Base-by-base conservation (phyloP, 2,329 filamentous ascomycete species). In the Trichoderma pleuroti region DNA sequence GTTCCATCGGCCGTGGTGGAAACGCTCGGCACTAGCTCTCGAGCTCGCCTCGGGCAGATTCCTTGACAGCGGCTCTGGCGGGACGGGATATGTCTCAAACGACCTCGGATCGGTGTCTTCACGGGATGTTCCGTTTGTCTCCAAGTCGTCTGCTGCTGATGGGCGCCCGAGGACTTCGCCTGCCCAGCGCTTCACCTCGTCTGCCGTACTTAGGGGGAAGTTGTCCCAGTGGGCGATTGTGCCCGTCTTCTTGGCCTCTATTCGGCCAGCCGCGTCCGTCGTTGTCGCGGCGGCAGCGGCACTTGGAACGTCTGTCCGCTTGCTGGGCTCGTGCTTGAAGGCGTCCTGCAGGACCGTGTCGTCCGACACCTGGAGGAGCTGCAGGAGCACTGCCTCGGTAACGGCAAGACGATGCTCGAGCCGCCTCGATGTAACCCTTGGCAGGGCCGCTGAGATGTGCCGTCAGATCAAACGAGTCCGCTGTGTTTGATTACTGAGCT, bases 151-250 rank as follows among this genome's bases (percentile, higher is more conserved):
- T 34, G 65, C 14, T 42, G 30, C 42, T 1, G 42, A 4, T 42
- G 18, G 14, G n/a, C 28, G 54, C 10, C 65, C 65, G 28, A 68
- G 65, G 39, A 68, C 56, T 36, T 68, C 65, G 39, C 54, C 56
- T 28, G 65, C 65, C 65, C 65, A 68, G 56, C 65, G 65, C 65
- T 68, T 68, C 11, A 68, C 65, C 3, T 68, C 65, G n/a, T 68
- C 65, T 28, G 65, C 65, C 4, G 65, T 68, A 10, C 36, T 60
- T 8, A 68, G 18, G 10, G 65, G 65, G 16, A 68, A 68, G 56
- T 49, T 68, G 39, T 68, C 65, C 65, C 65, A 68, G 21, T 68
- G 65, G 32, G 65, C 56, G n/a, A 68, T 68, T 34, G 65, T 68
- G 56, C 65, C 65, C 28, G 65, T 68, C 39, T 68, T 68, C 21